Conservation (phyloP, 2,329 filamentous ascomycete genomes). For the Alternaria atra region DNA sequence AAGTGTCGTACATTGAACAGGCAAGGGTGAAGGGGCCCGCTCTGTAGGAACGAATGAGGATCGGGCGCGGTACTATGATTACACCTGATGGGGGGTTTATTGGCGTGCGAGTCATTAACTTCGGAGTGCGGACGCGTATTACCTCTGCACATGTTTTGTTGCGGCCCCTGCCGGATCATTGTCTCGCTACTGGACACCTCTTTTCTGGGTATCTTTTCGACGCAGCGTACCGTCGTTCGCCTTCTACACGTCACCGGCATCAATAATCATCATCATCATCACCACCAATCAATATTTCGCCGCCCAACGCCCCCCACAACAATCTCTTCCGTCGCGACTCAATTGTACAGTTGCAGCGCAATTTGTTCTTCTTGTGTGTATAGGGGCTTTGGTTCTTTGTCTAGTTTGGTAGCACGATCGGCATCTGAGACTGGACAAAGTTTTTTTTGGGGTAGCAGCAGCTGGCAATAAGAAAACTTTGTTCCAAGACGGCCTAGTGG, state of each 20-base stretch:
- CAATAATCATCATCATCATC: slow-evolving; percentile 13
- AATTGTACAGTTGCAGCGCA: slow-evolving; percentile 3
- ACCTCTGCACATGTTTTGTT: slow-evolving; percentile 25
- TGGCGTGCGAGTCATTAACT: slow-evolving; percentile 41
- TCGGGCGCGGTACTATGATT: slow-evolving; percentile 36
- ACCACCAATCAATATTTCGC: slow-evolving; percentile 2
- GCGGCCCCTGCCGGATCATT: slow-evolving; percentile 25
- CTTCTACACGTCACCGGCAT: slow-evolving; percentile 30
- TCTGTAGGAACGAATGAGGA: slow-evolving; percentile 33
- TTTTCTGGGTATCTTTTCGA: slow-evolving; percentile 29
- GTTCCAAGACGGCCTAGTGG: slow-evolving; percentile 37
- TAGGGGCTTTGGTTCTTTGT: slow-evolving; percentile 16
- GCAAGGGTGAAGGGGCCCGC: slow-evolving; percentile 37
- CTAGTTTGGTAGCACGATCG: slow-evolving; percentile 29
- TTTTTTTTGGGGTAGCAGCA: slow-evolving; percentile 25
- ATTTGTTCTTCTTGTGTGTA: slow-evolving; percentile 5
- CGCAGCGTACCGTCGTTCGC: slow-evolving; percentile 22
- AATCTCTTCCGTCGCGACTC: background rate
- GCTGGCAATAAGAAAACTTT: slow-evolving; percentile 38
- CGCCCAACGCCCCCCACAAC: background rate
- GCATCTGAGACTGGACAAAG: slow-evolving; percentile 37
- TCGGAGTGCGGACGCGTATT: slow-evolving; percentile 33
- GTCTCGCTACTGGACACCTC: slow-evolving; percentile 24
- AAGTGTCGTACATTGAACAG: slow-evolving; percentile 37
- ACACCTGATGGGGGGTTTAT: slow-evolving; percentile 30